Percentiles rank a stretch among this genome's conserved stretches.
These are phyloP conservation scores for Saposhnikovia divaricata DNA, from an alignment of 129 eudicot genomes.

Conservation along the genomic window DNA sequence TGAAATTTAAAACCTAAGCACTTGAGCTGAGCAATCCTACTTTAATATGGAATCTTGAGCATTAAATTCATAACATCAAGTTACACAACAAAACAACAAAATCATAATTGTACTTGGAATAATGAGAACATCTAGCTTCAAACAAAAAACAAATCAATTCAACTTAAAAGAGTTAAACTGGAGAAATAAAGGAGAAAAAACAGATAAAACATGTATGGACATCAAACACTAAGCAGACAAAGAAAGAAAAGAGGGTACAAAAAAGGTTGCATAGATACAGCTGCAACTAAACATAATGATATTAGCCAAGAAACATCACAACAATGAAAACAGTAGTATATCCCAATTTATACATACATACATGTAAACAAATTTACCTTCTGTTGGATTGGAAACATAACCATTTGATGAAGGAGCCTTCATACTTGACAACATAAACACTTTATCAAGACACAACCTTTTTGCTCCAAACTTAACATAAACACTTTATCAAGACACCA, in stretches of 20 bases:
- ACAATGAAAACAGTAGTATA: not conserved
- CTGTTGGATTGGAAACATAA: slow-evolving; percentile 47
- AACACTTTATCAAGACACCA: too few species aligned
- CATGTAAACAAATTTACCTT: slow-evolving; percentile 24
- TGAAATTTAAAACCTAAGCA: not conserved
- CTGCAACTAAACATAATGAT: not conserved
- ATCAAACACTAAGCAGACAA: not conserved
- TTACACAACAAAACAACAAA: not conserved
- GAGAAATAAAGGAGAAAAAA: not conserved
- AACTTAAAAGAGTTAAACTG: not conserved
- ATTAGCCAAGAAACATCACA: not conserved
- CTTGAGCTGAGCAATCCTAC: not conserved
- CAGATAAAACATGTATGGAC: not conserved
- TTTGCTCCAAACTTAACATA: not conserved
- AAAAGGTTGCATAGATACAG: slow-evolving; percentile 7
- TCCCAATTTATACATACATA: not conserved
- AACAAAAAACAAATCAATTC: not conserved
- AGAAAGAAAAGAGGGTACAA: not conserved
- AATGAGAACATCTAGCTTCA: not conserved
- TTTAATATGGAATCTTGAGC: not conserved
- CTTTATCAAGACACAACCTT: not conserved
- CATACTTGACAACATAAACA: slow-evolving; percentile 25
- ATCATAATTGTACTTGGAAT: not conserved
- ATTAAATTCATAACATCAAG: not conserved
- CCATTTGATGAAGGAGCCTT: slow-evolving; percentile 58